Conservation (phyloP, 176 grass and related monocot species). For the Avena sativa region DNA sequence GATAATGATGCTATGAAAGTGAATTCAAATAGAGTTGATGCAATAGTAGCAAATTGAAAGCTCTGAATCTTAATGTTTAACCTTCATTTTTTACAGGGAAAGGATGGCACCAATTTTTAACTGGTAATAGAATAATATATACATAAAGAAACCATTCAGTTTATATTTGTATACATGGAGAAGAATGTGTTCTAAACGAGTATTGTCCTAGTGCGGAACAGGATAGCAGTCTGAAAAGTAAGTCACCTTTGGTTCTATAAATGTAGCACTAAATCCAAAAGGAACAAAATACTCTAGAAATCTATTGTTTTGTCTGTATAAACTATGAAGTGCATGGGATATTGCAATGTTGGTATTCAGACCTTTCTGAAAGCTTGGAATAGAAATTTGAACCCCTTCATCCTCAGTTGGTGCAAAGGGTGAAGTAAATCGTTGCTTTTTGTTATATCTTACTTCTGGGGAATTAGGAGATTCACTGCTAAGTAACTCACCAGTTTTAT, state of each 20-base stretch:
- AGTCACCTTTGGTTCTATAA: conserved; percentile 16
- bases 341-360: conserved; percentile 6
- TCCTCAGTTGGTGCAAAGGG: conserved; percentile 47
- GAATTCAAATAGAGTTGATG: conserved; percentile 11
- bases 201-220: conserved; percentile 3
- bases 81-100: neutral
- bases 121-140: conserved; percentile 1
- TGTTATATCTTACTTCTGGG: conserved; percentile 38
- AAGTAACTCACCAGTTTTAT: conserved; percentile 48
- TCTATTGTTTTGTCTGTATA: neutral
- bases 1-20: neutral
- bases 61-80: neutral
- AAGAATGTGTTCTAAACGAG: neutral
- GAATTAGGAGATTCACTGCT: conserved; percentile 41
- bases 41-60: neutral
- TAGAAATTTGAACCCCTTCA: conserved; percentile 49
- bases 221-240: neutral
- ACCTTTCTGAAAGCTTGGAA: conserved; percentile 55
- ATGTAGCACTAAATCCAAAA: neutral
- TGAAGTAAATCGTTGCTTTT: conserved; percentile 41
- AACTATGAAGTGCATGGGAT: neutral
- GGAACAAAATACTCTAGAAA: neutral
- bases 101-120: conserved; percentile 2
- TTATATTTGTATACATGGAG: neutral
- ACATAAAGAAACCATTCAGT: neutral